Evolutionary conservation across 441 rosid species (phyloP).

Genomic region (Breynia disticha): DNA sequence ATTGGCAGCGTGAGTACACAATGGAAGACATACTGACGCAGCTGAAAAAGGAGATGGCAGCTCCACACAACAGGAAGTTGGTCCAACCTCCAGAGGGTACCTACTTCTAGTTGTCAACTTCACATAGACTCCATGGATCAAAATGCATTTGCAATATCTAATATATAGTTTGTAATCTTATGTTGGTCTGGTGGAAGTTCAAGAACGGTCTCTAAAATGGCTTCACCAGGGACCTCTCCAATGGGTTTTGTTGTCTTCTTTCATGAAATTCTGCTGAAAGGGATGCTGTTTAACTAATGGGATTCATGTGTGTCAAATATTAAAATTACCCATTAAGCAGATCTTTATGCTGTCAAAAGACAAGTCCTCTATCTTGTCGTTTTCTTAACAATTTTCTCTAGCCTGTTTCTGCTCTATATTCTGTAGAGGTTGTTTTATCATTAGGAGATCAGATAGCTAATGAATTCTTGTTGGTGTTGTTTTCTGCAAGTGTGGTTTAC

Average conservation of each 20-base stretch:
- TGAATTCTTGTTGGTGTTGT: no score
- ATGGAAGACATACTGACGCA: constrained; percentile 94
- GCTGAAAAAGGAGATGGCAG: constrained; percentile 97
- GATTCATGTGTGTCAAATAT: constrained; percentile 28
- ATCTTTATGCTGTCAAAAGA: constrained; percentile 2
- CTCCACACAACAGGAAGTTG: constrained; percentile 87
- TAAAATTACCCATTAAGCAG: constrained; percentile 9
- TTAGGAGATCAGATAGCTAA: no score
- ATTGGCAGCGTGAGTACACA: constrained; percentile 94
- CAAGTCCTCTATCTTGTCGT: no score
- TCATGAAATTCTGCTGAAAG: constrained; percentile 24
- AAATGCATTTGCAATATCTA: constrained; percentile 28
- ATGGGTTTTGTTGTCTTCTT: constrained; percentile 25
- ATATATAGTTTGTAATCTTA: constrained; percentile 40
- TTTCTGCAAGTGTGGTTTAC: no score
- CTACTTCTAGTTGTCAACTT: constrained; percentile 54
- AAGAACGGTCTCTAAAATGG: constrained; percentile 30
- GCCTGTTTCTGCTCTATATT: no score
- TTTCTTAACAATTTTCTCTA: no score
- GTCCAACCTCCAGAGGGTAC: constrained; percentile 99
- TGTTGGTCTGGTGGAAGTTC: constrained; percentile 33
- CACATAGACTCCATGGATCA: constrained; percentile 10
- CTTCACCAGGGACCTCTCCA: constrained; percentile 21
- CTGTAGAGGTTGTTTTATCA: no score
- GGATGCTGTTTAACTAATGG: constrained; percentile 37